These are phyloP conservation scores for Paulownia fortunei DNA, from an alignment of 257 asterid species.

Conservation along the genomic window DNA sequence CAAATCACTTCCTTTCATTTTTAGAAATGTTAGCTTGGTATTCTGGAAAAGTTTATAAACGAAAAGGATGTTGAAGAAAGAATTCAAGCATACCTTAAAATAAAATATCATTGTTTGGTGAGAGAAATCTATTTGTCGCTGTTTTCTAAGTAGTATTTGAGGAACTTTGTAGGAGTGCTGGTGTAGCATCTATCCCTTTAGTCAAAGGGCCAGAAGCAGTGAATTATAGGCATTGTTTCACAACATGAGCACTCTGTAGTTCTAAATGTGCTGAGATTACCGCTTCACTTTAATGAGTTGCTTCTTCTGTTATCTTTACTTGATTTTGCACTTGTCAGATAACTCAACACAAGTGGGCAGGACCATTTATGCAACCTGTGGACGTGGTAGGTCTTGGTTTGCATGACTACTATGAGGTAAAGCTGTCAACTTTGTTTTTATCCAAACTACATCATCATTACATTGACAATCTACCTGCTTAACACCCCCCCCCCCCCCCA, in stretches of 20 bases:
- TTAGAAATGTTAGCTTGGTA: neutral
- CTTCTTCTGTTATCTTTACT: neutral
- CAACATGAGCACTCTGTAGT: neutral
- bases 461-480: neutral
- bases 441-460: neutral
- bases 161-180: neutral
- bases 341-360: constrained; percentile 87
- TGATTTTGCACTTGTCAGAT: constrained; percentile 55
- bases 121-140: neutral
- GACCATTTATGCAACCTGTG: constrained; percentile 92
- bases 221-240: neutral
- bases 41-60: neutral
- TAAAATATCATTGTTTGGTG: neutral
- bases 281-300: neutral
- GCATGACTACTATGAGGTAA: constrained; percentile 80
- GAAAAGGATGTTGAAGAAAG: neutral
- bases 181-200: neutral
- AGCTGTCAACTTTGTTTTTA: constrained; percentile 24
- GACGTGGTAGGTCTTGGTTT: constrained; percentile 91
- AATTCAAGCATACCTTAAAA: neutral
- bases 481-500: neutral
- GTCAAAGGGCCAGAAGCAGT: neutral
- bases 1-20: neutral
- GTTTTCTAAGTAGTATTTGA: neutral
- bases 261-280: constrained; percentile 17